phyloP scores from a whole-genome alignment of 1,284 basidiomycete genomes.

The Cutaneotrichosporon cutaneum region DNA sequence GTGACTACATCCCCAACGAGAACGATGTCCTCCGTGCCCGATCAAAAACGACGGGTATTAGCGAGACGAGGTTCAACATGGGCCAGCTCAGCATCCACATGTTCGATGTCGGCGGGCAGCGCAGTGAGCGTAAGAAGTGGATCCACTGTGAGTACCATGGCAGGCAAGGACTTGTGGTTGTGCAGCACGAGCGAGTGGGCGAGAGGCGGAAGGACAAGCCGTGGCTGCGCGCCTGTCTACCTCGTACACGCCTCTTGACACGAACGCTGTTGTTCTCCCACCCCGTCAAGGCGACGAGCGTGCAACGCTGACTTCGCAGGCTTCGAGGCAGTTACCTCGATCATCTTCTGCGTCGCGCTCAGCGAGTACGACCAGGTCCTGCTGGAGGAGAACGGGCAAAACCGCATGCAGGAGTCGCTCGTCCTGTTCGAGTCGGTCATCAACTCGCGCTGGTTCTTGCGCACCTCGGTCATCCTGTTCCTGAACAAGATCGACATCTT shows the following conservation, averaged over 20 bases:
- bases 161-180: neutral
- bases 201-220: too few species aligned
- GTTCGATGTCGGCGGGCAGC: conserved; percentile 92
- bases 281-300: neutral
- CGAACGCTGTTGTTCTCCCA: neutral
- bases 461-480: conserved; percentile 89
- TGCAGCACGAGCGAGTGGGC: too few species aligned
- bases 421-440: conserved; percentile 93
- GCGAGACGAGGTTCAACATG: conserved; percentile 70
- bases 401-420: conserved; percentile 92
- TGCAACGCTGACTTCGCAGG: conserved; percentile 29
- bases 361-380: conserved; percentile 92
- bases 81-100: conserved; percentile 62
- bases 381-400: conserved; percentile 71
- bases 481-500: conserved; percentile 96
- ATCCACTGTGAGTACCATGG: conserved; percentile 65
- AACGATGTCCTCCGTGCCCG: conserved; percentile 85
- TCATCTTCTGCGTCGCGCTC: conserved; percentile 91
- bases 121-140: conserved; percentile 93
- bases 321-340: conserved; percentile 91
- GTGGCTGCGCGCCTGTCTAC: too few species aligned
- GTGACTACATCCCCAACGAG: conserved; percentile 81
- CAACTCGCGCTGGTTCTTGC: conserved; percentile 95
- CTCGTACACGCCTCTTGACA: neutral
- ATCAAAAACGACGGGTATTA: conserved; percentile 89